Base-by-base conservation (phyloP, 139 green algal species). In the Astrephomene gubernaculifera region DNA sequence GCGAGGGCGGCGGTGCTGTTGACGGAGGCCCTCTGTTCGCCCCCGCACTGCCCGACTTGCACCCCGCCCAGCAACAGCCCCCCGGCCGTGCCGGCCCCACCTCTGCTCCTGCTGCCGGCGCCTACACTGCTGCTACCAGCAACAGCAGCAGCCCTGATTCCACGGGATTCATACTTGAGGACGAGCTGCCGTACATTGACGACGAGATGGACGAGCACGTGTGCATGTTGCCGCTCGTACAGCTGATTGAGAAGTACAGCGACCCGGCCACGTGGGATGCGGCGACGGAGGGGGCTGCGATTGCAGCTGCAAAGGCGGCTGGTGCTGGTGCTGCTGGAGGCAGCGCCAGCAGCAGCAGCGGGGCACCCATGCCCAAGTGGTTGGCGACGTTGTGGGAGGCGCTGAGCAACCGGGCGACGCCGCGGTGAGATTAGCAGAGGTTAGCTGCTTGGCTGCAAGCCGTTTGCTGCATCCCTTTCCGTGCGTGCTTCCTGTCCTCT, bases 131-230 rank as follows among this genome's bases (percentile, higher is more conserved):
- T n/a, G n/a, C n/a, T n/a, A n/a, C n/a, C n/a, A n/a, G n/a, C n/a
- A 57, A 17, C 49, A 17, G 49, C 49, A 17, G 49, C 49, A 17
- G 49, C 49, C 12, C 12, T 17, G 49, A 17, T 17, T 57, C 12
- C 49, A 17, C 12, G 12, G 49, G 49, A 17, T 12, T 12, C 17
- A 12, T 17, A 25, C 7, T 67, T 7, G 39, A 54, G 24, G 74
- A 82, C 74, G 38, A 57, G 54, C 60, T 83, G 76, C n/a, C 60
- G 60, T 72, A 73, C 29, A 24, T 73, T 4, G 76, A 83, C 9
- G 76, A 83, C 43, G 76, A 83, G 61, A 73, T 83, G 57, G 76
- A 83, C 76, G 76, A 83, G 76, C 76, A 83, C 60, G 76, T 73
- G 7, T 61, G 29, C 41, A 72, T 72, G 60, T 60, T 73, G 60